Evolutionary conservation across 2,329 filamentous ascomycete species (phyloP), one percentile per base, ranked within the genome.

Genomic region (Lomentospora prolificans): DNA sequence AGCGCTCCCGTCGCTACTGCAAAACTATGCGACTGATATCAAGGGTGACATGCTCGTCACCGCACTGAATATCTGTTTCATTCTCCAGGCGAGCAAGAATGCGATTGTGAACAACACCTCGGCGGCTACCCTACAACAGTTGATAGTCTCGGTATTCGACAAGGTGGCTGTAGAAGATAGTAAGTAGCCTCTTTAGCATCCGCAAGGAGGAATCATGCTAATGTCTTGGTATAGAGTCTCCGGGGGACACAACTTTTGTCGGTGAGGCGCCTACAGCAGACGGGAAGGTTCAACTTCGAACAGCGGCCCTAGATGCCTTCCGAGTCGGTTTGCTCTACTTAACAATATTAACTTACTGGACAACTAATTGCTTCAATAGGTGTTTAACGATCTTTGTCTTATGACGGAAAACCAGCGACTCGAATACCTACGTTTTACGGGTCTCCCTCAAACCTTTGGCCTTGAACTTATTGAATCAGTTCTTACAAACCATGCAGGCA

Each of bases 21-120:
- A 96, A 62, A 95, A 96, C 64, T 97, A 97, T 70, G 83, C 89
- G 0, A 77, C 80, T 33, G 87, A 95, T 57, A 74, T 99, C 36
- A 84, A 86, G 58, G 90, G 88, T 2, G 87, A 92, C 58, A 75
- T 95, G 31, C 77, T 99, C 39, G 87, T 90, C 27, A 89, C 83
- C 8, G 83, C 89, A 0, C 72, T 99, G 61, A 91, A 95, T 66
- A 89, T 96, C 66, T 97, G 94, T 71, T 94, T 94, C 58, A 86
- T 89, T 53, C 72, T 99, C 51, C 91, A 97, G 70, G 86, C 84
- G 57, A 94, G 88, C 69, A 97, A 96, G 72, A 95, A 91, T 72
- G 84, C 86, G 25, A 90, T 95, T 53, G 90, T 99, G 62, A 95
- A 92, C 66, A 95, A 95, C 63, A 97, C 95, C 1, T 94, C 94